Percentiles rank a stretch among this genome's conserved stretches.
Evolutionary conservation across 345 rosid species (phyloP).

Genomic region (Eucalyptus dawsonii): DNA sequence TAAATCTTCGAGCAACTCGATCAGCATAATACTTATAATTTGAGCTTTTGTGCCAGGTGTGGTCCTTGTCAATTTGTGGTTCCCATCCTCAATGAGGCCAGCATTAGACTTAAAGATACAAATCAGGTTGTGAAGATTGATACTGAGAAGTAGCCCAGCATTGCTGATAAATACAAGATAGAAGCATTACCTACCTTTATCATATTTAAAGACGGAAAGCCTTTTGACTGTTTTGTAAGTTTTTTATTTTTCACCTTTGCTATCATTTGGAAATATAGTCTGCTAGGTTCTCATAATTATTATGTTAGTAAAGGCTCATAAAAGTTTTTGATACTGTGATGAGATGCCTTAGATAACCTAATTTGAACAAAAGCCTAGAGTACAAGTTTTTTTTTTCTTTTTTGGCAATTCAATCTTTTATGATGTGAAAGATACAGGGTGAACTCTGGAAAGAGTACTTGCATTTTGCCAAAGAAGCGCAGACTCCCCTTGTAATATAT

Average conservation of each 20-base stretch:
- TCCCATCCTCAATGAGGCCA: conserved; percentile 63
- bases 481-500: too few relatives aligned
- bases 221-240: conserved; percentile 77
- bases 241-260: not conserved
- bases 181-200: conserved; percentile 81
- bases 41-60: conserved; percentile 40
- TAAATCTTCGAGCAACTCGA: not conserved
- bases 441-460: too few relatives aligned
- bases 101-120: conserved; percentile 46
- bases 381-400: too few relatives aligned
- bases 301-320: not conserved
- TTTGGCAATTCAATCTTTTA: too few relatives aligned
- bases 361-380: not conserved
- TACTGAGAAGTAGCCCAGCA: conserved; percentile 73
- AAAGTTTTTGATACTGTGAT: not conserved
- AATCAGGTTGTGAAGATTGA: conserved; percentile 72
- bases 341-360: not conserved
- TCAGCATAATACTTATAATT: not conserved
- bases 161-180: conserved; percentile 60
- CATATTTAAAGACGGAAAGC: conserved; percentile 73
- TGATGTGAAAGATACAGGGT: too few relatives aligned
- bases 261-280: not conserved
- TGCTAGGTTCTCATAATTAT: not conserved
- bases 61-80: conserved; percentile 91
- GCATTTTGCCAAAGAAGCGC: too few relatives aligned